Percentiles rank a stretch among this genome's conserved stretches.
These are phyloP conservation scores for Teratosphaeria viscida DNA, from an alignment of 2,329 filamentous ascomycete species.

Conservation along the genomic window DNA sequence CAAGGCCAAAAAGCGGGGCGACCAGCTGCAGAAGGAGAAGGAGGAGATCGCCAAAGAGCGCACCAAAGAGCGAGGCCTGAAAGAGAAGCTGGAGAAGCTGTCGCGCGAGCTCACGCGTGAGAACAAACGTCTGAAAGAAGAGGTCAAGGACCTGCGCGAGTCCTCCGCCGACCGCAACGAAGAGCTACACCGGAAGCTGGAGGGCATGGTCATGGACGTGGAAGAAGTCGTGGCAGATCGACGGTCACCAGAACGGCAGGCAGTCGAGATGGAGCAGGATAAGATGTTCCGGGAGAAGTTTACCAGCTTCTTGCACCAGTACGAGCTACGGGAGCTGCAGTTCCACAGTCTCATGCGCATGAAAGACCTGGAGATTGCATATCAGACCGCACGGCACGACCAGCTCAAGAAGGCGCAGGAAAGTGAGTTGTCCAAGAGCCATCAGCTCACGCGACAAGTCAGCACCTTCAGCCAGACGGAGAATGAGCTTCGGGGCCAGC, in stretches of 20 bases:
- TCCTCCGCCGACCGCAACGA: slow-evolving; percentile 72
- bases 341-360: slow-evolving; percentile 86
- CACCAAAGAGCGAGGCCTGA: slow-evolving; percentile 79
- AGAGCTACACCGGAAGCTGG: slow-evolving; percentile 76
- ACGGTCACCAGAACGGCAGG: slow-evolving; percentile 56
- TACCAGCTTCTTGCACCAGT: slow-evolving; percentile 93
- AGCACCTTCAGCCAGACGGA: slow-evolving; percentile 95
- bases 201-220: slow-evolving; percentile 69
- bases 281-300: slow-evolving; percentile 75
- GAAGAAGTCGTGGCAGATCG: slow-evolving; percentile 60
- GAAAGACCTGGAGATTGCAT: slow-evolving; percentile 92
- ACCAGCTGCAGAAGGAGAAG: slow-evolving; percentile 92
- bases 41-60: slow-evolving; percentile 80
- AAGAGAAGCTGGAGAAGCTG: slow-evolving; percentile 93
- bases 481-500: slow-evolving; percentile 81
- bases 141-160: slow-evolving; percentile 73
- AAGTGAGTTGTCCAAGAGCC: slow-evolving; percentile 64
- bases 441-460: slow-evolving; percentile 81
- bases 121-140: slow-evolving; percentile 98
- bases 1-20: slow-evolving; percentile 91
- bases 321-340: slow-evolving; percentile 87
- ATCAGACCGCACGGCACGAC: slow-evolving; percentile 78
- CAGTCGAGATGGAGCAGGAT: slow-evolving; percentile 80
- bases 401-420: slow-evolving; percentile 84
- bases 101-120: slow-evolving; percentile 90